These are phyloP conservation scores for Rhizoclosmatium globosum DNA, from an alignment of 192 early-diverging fungal genomes.

Conservation along the genomic window DNA sequence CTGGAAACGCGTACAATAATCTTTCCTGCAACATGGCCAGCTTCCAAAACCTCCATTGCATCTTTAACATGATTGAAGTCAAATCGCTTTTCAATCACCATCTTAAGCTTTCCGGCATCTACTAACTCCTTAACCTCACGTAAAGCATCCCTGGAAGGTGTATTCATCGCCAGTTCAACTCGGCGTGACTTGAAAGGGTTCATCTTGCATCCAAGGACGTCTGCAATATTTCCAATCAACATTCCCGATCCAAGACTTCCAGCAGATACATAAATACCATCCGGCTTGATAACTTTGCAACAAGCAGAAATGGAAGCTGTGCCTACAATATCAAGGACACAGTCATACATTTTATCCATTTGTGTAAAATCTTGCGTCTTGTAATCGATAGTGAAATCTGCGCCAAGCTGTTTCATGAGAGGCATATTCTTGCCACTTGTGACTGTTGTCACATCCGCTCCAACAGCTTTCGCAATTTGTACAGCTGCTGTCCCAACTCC, in stretches of 20 bases:
- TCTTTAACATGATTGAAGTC: not conserved
- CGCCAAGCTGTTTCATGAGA: not conserved
- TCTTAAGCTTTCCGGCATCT: not conserved
- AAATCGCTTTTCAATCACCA: not conserved
- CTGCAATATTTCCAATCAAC: not conserved
- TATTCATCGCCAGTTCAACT: not conserved
- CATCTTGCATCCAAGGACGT: not conserved
- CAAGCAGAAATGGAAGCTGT: not conserved
- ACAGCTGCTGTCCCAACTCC: conserved; percentile 90
- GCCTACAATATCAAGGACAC: not conserved
- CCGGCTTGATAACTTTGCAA: not conserved
- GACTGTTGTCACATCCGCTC: not conserved
- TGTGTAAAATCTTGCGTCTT: not conserved
- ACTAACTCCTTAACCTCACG: not conserved
- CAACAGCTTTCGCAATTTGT: conserved; percentile 63
- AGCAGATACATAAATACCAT: not conserved
- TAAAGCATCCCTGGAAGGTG: not conserved
- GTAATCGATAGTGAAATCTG: not conserved
- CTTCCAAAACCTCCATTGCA: not conserved
- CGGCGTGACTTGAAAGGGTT: not conserved
- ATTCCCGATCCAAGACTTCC: not conserved
- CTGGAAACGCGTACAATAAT: not conserved
- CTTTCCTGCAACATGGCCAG: not conserved
- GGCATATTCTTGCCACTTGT: not conserved
- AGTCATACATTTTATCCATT: not conserved